Conservation (phyloP, 192 early-diverging fungal species). For the Backusella circina region DNA sequence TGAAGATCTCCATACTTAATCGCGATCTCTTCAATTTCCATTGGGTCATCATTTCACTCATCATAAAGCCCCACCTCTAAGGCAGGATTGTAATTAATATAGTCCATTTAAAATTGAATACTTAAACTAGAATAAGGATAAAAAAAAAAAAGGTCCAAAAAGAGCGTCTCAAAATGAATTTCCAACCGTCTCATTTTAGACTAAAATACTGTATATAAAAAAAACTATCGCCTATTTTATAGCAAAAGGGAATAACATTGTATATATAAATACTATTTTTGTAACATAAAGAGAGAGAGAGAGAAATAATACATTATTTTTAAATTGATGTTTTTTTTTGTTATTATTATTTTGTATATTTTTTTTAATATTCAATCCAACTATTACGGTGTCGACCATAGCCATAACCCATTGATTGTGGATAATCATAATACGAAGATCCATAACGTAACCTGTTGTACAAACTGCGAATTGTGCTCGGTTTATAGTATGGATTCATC, state of each 20-base stretch:
- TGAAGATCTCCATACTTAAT: too few relatives aligned
- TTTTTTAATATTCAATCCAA: constrained; percentile 3
- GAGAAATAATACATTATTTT: not conserved
- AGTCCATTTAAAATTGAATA: too few relatives aligned
- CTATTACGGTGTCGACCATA: constrained; percentile 4
- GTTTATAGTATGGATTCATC: constrained; percentile 2
- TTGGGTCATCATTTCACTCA: too few relatives aligned
- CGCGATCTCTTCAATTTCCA: too few relatives aligned
- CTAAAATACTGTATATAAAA: too few relatives aligned
- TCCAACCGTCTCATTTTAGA: too few relatives aligned
- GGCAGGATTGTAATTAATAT: too few relatives aligned
- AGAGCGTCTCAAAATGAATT: too few relatives aligned
- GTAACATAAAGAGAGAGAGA: not conserved
- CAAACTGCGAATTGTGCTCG: not conserved
- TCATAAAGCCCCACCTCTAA: too few relatives aligned
- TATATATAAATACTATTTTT: not conserved
- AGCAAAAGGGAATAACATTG: not conserved
- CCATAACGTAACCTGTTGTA: not conserved
- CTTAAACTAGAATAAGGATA: too few relatives aligned
- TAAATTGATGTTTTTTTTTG: not conserved
- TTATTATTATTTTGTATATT: not conserved
- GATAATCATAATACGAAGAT: not conserved
- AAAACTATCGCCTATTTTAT: constrained; percentile 2
- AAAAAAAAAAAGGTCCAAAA: too few relatives aligned
- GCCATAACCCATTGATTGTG: constrained; percentile 1